Evolutionary conservation across 2,329 filamentous ascomycete species (phyloP).

Genomic region (Aureobasidium sp.): DNA sequence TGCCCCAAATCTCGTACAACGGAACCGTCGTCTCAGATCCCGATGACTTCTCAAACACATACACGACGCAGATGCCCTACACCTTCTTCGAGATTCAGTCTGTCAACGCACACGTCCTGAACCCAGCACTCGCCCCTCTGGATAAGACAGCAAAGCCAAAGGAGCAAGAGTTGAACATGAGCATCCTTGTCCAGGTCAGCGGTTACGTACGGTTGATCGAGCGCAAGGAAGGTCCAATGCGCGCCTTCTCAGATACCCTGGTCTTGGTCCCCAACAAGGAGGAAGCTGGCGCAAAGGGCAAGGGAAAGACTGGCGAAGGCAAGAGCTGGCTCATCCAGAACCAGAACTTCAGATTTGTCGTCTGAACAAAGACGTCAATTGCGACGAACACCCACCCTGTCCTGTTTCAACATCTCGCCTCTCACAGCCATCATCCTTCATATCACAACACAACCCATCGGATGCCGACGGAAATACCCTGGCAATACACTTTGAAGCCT

Average conservation of each 20-base stretch:
- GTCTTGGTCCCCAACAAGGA: constrained; percentile 59
- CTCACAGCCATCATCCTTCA: not conserved
- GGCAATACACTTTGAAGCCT: too few relatives aligned
- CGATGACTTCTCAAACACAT: constrained; percentile 57
- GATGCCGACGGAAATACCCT: too few relatives aligned
- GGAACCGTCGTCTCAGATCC: constrained; percentile 58
- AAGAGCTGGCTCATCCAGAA: constrained; percentile 33
- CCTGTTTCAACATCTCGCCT: not conserved
- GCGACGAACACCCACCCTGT: not conserved
- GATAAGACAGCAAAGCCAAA: constrained; percentile 30
- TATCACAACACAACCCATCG: too few relatives aligned
- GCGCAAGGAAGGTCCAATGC: constrained; percentile 50
- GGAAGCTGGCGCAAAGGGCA: constrained; percentile 22
- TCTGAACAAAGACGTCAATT: constrained; percentile 19
- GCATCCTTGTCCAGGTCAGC: constrained; percentile 63
- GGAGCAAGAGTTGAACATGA: constrained; percentile 50
- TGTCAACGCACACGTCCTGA: constrained; percentile 70
- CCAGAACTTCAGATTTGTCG: constrained; percentile 35
- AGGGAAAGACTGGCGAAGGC: constrained; percentile 23
- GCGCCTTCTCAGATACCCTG: constrained; percentile 71
- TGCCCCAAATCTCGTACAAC: constrained; percentile 69
- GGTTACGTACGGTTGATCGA: constrained; percentile 61
- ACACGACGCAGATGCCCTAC: constrained; percentile 55
- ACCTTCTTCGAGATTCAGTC: constrained; percentile 65
- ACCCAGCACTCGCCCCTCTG: constrained; percentile 48